Conservation (phyloP, 2,329 filamentous ascomycete species). For the Fusarium denticulatum region DNA sequence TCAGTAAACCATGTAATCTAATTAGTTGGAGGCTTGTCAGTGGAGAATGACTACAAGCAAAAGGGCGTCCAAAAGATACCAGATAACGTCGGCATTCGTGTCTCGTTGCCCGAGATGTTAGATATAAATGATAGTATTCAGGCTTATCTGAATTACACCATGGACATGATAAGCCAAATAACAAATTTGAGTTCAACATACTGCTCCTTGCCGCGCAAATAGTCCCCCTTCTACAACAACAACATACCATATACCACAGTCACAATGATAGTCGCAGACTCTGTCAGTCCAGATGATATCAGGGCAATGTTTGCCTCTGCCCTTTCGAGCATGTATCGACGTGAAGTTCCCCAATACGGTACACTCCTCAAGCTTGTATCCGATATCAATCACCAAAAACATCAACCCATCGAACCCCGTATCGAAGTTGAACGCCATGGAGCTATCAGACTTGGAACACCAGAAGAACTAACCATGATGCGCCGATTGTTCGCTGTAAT, state of each 20-base stretch:
- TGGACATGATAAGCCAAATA: neutral
- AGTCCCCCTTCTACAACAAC: neutral
- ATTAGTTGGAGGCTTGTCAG: conserved; percentile 3
- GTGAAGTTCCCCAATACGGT: conserved; percentile 50
- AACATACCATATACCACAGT: neutral
- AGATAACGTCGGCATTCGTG: neutral
- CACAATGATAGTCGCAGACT: conserved; percentile 3
- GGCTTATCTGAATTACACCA: neutral
- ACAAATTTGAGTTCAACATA: neutral
- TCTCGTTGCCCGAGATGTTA: neutral
- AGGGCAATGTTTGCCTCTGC: conserved; percentile 43
- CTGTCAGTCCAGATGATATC: conserved; percentile 15
- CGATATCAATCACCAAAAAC: conserved; percentile 35
- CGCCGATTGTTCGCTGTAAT: conserved; percentile 57
- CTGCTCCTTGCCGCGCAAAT: too few species aligned
- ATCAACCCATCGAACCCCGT: neutral
- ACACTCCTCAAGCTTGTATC: conserved; percentile 46
- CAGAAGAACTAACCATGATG: conserved; percentile 55
- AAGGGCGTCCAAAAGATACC: conserved; percentile 8
- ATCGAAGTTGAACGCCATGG: conserved; percentile 52
- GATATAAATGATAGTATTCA: conserved; percentile 6
- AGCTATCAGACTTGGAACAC: conserved; percentile 59
- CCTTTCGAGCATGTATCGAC: conserved; percentile 50
- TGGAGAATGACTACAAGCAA: conserved; percentile 6
- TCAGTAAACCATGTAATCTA: neutral